Base-by-base conservation (phyloP, 179 eudicot species). In the Beta lomatogona region DNA sequence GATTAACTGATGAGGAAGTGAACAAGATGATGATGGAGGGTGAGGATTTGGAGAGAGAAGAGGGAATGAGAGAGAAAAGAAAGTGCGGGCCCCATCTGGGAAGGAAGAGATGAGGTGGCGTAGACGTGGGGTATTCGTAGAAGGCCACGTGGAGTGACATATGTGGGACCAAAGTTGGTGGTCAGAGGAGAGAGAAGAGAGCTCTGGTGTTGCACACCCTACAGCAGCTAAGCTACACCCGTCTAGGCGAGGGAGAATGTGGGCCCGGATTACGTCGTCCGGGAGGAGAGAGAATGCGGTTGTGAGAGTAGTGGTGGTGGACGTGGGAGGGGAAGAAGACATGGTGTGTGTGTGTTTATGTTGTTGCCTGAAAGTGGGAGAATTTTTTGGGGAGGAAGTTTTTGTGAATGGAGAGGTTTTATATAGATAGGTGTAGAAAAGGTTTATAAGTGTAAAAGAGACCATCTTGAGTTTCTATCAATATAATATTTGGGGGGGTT, bases 121-220 rank as follows among this genome's bases (percentile, higher is more conserved):
- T 80, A 91, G 59, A 50, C 67, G 87, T 57, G 93, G 88, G 6
- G 88, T 10, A 60, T 79, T 55, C 18, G 93, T 88, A 75, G 99
- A 95, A 1, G 99, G 99, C 92, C 92, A 95, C 79, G 94, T 85
- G 80, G 90, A 75, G 80, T 79, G 87, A 84, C 97, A 94, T 19
- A 88, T 77, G 82, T 82, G 75, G 84, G 90, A 75, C 97, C 98
- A 93, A 50, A 95, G 86, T 67, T 71, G 36, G 64, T 82, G 64
- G 55, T 82, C 79, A 59, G 89, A 76, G 73, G 93, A 85, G 64
- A 93, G 88, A 53, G 89, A 81, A 83, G 70, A 87, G 84, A 95
- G 91, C 16, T 83, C 79, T 52, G 95, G 63, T 84, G 93, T 92
- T 80, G 85, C 84, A 84, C 84, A 88, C 80, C 89, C 82, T 77